Evolutionary conservation across 352 stramenopile species (phyloP), one percentile per base, ranked within the genome.

Genomic region (Phytophthora syringae): DNA sequence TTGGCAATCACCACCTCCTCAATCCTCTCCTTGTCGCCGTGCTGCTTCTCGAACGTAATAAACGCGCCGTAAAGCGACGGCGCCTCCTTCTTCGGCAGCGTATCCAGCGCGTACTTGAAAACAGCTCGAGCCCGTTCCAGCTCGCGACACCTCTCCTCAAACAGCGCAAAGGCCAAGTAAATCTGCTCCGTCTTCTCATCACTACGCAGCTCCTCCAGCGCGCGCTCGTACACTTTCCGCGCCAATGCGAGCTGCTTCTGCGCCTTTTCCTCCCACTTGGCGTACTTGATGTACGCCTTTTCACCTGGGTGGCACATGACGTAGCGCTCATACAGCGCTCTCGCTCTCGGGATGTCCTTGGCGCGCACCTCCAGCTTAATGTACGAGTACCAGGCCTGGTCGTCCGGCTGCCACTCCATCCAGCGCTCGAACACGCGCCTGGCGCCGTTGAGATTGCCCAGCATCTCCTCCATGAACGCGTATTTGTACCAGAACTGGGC

Each of bases 401-500:
- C 97, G 65, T 99, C 97, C 0, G 98, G 97, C 80, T 98, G 93
- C 97, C 97, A 99, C 70, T 97, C 82, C 92, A 98, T 98, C 86
- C 88, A 96, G 55, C 98, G 84, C 79, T 99, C 97, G 76, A 99
- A 99, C 3, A 99, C 89, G 1, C 89, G 85, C 5, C 97, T 82
- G 50, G 94, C 97, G 54, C 94, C 96, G 56, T 91, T 86, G 18
- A 98, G 75, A 64, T 99, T 97, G 54, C 97, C 95, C 45, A 99
- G 80, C 91, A 99, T 99, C 79, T 99, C 98, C 83, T 99, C 97
- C 93, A 99, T 98, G 78, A 99, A 99, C 32, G 96, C 95, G 74
- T 99, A 99, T 76, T 99, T 99, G 90, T 99, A 99, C 98, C 98
- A 99, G 51, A 99, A 95, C 84, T 98, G 96, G 57, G 98, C 92